A percentile compares a stretch with the other conserved stretches of the same genome.
These are phyloP conservation scores for Pseudopithomyces maydicus DNA, from an alignment of 2,329 filamentous ascomycete species.

Conservation along the genomic window DNA sequence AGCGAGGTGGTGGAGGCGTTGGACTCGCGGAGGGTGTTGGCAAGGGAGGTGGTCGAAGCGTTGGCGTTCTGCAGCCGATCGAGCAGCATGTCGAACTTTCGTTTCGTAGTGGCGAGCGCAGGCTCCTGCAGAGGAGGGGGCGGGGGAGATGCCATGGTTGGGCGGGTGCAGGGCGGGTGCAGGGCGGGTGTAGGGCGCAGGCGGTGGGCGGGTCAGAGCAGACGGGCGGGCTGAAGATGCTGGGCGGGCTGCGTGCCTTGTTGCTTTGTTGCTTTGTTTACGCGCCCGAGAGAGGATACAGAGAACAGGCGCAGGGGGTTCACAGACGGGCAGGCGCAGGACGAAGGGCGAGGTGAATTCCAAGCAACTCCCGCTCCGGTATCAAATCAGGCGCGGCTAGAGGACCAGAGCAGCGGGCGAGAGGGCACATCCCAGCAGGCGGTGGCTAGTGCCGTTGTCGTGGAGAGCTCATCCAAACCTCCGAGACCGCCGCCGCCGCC, in stretches of 20 bases:
- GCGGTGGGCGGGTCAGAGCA: not conserved
- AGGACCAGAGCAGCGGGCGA: not conserved
- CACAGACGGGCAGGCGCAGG: not conserved
- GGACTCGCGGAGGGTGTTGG: slow-evolving; percentile 42
- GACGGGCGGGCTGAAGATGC: no score
- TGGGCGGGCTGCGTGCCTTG: not conserved
- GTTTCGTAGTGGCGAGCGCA: slow-evolving; percentile 77
- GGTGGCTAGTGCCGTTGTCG: slow-evolving; percentile 1
- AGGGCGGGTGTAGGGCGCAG: not conserved
- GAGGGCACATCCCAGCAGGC: not conserved
- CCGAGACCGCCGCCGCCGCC: slow-evolving; percentile 3
- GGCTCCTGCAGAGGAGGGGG: slow-evolving; percentile 34
- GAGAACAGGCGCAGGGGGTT: not conserved
- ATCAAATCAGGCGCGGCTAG: not conserved
- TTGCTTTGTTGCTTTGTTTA: slow-evolving; percentile 30
- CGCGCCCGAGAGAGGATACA: not conserved
- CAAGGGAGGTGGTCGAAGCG: slow-evolving; percentile 52
- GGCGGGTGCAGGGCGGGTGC: not conserved
- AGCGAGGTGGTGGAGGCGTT: slow-evolving; percentile 40
- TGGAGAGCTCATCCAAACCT: slow-evolving; percentile 4
- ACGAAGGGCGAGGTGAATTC: not conserved
- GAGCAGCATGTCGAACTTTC: slow-evolving; percentile 79
- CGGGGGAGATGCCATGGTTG: slow-evolving; percentile 16
- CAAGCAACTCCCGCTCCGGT: not conserved
- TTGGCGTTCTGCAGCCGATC: slow-evolving; percentile 60